These are phyloP conservation scores for Colletotrichum chrysophilum DNA, from an alignment of 2,329 filamentous ascomycete species.

Conservation along the genomic window DNA sequence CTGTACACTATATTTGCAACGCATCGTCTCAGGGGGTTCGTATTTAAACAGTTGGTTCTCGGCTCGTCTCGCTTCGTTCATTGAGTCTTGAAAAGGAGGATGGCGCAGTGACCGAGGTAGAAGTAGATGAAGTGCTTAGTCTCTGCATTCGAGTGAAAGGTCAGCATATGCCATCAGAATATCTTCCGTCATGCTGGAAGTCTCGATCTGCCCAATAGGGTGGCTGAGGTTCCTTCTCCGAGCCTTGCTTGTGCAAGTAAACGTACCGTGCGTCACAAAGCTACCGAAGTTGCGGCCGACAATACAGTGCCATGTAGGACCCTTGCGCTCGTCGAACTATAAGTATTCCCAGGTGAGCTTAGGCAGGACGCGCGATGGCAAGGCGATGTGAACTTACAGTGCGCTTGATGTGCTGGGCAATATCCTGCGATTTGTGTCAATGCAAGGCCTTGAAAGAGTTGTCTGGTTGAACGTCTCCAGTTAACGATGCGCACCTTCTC, in stretches of 20 bases:
- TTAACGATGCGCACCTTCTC: constrained; percentile 55
- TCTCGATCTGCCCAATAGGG: background rate
- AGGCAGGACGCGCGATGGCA: background rate
- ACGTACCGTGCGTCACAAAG: constrained; percentile 94
- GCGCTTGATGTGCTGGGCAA: constrained; percentile 94
- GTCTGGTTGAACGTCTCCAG: background rate
- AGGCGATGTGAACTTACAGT: constrained; percentile 62
- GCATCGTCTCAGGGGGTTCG: background rate
- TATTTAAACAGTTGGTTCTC: background rate
- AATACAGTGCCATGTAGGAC: constrained; percentile 99
- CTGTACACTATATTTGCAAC: constrained; percentile 7
- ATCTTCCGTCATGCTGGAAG: background rate
- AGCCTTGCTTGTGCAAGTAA: background rate
- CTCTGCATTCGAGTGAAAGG: constrained; percentile 60
- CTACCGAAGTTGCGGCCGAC: constrained; percentile 98
- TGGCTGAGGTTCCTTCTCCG: background rate
- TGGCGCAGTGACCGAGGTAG: constrained; percentile 97
- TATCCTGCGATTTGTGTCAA: constrained; percentile 65
- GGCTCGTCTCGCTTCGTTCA: constrained; percentile 45
- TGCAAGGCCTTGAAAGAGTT: constrained; percentile 3
- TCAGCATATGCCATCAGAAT: background rate
- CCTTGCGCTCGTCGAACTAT: constrained; percentile 96
- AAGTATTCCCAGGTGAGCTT: background rate
- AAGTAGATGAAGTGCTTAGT: constrained; percentile 99
- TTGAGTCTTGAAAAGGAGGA: constrained; percentile 99